Conservation (phyloP, 2,329 filamentous ascomycete genomes). For the Trichophyton verrucosum region DNA sequence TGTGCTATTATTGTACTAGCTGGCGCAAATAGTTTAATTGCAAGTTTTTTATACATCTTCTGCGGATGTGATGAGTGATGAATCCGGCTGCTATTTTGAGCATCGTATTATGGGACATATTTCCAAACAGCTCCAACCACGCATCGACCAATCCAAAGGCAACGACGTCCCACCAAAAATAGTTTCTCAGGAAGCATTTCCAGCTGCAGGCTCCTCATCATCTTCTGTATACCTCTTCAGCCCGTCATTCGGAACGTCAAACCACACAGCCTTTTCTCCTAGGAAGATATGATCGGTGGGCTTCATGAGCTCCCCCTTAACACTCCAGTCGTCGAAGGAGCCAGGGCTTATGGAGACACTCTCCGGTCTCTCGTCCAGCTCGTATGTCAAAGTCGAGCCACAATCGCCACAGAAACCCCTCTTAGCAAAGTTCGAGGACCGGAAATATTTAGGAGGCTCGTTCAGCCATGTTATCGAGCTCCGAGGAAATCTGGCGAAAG, state of each 20-base stretch:
- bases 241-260: conserved; percentile 28
- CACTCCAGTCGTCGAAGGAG: conserved; percentile 31
- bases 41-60: background rate
- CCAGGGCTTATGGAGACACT: conserved; percentile 27
- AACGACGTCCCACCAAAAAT: too few species aligned
- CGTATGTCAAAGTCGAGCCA: conserved; percentile 37
- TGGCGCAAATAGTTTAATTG: background rate
- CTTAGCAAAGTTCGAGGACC: conserved; percentile 31
- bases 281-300: conserved; percentile 35
- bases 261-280: conserved; percentile 30
- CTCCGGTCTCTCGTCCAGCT: conserved; percentile 24
- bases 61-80: background rate
- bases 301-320: conserved; percentile 20
- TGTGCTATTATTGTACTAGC: background rate
- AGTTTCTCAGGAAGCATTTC: background rate
- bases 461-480: conserved; percentile 26
- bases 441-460: conserved; percentile 22
- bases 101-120: too few species aligned
- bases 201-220: background rate
- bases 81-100: background rate
- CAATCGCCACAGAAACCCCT: conserved; percentile 36
- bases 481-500: conserved; percentile 30
- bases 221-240: conserved; percentile 15
- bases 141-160: too few species aligned
- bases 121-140: too few species aligned